phyloP scores from a whole-genome alignment of 23 red algal genomes.

The Chondrus crispus region DNA sequence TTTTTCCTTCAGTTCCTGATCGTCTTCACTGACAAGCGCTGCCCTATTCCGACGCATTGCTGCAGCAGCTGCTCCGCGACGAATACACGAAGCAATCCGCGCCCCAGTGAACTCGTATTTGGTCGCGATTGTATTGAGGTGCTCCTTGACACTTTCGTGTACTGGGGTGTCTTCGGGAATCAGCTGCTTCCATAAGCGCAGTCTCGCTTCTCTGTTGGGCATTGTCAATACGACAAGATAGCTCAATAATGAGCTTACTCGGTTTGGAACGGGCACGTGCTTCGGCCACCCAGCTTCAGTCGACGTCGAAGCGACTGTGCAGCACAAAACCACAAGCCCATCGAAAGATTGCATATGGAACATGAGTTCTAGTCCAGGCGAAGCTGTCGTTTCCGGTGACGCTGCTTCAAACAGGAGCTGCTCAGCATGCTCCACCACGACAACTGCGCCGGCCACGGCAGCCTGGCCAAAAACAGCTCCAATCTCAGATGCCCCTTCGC shows the following conservation, averaged over 20 bases:
- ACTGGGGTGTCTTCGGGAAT: constrained; percentile 52
- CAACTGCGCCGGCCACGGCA: constrained; percentile 54
- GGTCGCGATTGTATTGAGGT: constrained; percentile 21
- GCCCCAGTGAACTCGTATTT: constrained; percentile 63
- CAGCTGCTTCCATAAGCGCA: constrained; percentile 46
- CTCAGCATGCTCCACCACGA: constrained; percentile 68
- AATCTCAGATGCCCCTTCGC: constrained; percentile 11
- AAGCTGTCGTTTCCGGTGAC: neutral
- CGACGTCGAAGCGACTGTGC: constrained; percentile 1
- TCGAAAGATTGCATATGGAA: constrained; percentile 66
- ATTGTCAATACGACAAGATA: constrained; percentile 26
- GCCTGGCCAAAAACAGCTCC: constrained; percentile 51
- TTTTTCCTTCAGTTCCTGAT: constrained; percentile 24
- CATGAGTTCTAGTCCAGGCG: constrained; percentile 41
- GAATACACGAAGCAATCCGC: constrained; percentile 44
- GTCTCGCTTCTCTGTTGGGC: constrained; percentile 34
- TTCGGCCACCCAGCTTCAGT: constrained; percentile 43
- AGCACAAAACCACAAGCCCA: constrained; percentile 57
- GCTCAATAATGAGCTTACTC: constrained; percentile 47
- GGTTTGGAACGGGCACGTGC: constrained; percentile 30
- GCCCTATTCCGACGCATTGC: constrained; percentile 48
- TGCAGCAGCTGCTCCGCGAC: constrained; percentile 54
- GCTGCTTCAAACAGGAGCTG: constrained; percentile 47
- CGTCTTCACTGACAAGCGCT: neutral
- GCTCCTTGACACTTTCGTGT: neutral